Percentiles rank a stretch among this genome's conserved stretches.
Evolutionary conservation across 2,329 filamentous ascomycete genomes (phyloP).

Genomic region (Ophiosphaerella narmari): DNA sequence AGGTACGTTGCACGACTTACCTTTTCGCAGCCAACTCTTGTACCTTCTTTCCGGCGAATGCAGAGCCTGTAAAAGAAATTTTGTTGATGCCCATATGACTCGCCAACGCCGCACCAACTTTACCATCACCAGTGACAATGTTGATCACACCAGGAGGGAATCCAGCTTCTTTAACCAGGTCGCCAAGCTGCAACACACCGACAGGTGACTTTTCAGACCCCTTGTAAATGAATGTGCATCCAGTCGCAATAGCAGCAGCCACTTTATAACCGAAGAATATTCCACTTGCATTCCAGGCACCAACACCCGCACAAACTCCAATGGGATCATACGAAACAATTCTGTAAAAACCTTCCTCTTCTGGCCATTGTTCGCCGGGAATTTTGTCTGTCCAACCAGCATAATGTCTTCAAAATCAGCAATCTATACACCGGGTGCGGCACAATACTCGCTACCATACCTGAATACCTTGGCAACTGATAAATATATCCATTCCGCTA

Average conservation of each 20-base stretch:
- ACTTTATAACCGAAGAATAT: constrained; percentile 30
- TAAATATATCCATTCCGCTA: constrained; percentile 10
- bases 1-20: constrained; percentile 2
- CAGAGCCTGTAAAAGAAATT: constrained; percentile 49
- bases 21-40: constrained; percentile 46
- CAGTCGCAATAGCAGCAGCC: constrained; percentile 28
- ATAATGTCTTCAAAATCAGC: constrained; percentile 7
- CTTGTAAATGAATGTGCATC: constrained; percentile 39
- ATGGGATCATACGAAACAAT: constrained; percentile 37
- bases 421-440: too few relatives aligned
- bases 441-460: constrained; percentile 5
- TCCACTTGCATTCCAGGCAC: constrained; percentile 30
- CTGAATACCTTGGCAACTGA: constrained; percentile 17
- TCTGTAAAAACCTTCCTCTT: constrained; percentile 23
- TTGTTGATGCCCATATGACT: constrained; percentile 50
- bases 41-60: constrained; percentile 44
- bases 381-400: constrained; percentile 31
- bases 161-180: constrained; percentile 40
- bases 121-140: constrained; percentile 33
- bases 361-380: constrained; percentile 19
- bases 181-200: constrained; percentile 27
- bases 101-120: constrained; percentile 38
- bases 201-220: constrained; percentile 36
- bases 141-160: constrained; percentile 50
- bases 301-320: constrained; percentile 36